Evolutionary conservation across 2,329 filamentous ascomycete species (phyloP).

Genomic region (Colletotrichum sp.): DNA sequence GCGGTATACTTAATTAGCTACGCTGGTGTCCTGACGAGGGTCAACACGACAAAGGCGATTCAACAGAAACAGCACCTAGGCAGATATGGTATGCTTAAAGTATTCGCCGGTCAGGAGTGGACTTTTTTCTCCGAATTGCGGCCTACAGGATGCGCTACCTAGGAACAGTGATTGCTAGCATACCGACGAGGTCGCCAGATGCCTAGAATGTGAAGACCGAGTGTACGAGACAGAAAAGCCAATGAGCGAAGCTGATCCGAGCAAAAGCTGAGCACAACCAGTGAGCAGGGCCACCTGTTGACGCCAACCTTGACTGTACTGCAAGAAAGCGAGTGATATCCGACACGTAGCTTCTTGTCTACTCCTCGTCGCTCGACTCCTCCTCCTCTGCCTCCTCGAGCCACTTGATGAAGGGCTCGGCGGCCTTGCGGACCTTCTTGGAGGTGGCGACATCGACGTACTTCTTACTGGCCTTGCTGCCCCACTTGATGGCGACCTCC

Average conservation of each 20-base stretch:
- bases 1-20: neutral
- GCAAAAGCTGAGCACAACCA: neutral
- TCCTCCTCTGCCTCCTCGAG: conserved; percentile 85
- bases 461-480: conserved; percentile 95
- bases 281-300: neutral
- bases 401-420: conserved; percentile 93
- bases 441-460: conserved; percentile 57
- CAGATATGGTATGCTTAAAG: neutral
- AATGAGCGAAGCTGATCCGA: neutral
- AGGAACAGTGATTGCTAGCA: neutral
- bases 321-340: neutral
- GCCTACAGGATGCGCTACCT: conserved; percentile 3
- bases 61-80: neutral
- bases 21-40: neutral
- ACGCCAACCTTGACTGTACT: neutral
- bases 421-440: conserved; percentile 63
- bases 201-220: neutral
- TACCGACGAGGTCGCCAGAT: neutral
- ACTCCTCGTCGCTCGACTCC: conserved; percentile 65
- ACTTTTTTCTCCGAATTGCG: neutral
- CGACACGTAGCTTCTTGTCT: neutral
- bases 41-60: neutral
- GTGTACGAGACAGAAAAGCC: neutral
- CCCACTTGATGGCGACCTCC: conserved; percentile 90
- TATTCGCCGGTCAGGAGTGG: neutral